Base-by-base conservation (phyloP, 176 grass and related monocot genomes). In the Triticum dicoccoides region DNA sequence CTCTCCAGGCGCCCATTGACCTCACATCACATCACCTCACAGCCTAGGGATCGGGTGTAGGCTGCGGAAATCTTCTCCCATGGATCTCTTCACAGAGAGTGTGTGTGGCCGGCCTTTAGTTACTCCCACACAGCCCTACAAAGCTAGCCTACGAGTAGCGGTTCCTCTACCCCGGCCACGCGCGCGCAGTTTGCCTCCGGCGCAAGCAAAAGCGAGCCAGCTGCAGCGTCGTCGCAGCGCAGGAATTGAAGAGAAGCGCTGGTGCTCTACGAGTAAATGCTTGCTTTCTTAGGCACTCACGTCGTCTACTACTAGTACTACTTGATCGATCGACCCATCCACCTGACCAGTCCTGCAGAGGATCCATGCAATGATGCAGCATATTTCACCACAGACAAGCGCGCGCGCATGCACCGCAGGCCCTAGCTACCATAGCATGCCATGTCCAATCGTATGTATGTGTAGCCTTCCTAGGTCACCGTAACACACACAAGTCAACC, bases 321-420 rank as follows among this genome's bases (percentile, higher is more conserved):
- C 61, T 27, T 30, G 20, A 62, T 88, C 10, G 69, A 44, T 66
- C 70, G 30, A n/a, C 8, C 73, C 73, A 76, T 52, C 35, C 34
- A 69, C 65, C 56, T 80, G 75, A 64, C 86, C 44, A 65, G 63
- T 82, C 70, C 13, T 73, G 5, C 42, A 52, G 37, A 80, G 77
- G 81, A 88, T 88, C 82, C 84, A 85, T 85, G 82, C 78, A 76
- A 85, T 81, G 77, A 81, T 32, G 79, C 76, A 77, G 34, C 77
- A 83, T 58, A 83, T 79, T 90, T 87, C 66, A 78, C 21, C 45
- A 65, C 68, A 87, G 89, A 84, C 85, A 91, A 49, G 21, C 3
- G 61, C 41, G 81, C 78, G 73, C 14, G 85, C 78, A 30, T 77
- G 69, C 37, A 6, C 38, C 68, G 10, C 42, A 61, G n/a, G 44